Evolutionary conservation across 306 rosid species (phyloP), one percentile per base, ranked within the genome.

Genomic region (Morella rubra): DNA sequence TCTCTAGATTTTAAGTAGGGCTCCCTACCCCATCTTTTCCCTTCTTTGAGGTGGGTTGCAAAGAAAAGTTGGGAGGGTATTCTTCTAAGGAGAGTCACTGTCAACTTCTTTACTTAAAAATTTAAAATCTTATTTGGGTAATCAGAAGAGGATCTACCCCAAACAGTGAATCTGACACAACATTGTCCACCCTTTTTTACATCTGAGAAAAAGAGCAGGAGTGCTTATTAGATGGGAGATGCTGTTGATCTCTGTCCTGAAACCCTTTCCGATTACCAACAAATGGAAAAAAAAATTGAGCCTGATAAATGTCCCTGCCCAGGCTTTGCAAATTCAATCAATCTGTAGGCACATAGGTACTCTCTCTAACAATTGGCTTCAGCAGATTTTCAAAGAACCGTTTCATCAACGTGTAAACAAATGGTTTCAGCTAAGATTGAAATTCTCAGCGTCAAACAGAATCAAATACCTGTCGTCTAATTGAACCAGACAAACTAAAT

Each of bases 401-500:
- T 9, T 60, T 51, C 71, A 45, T 51, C 71, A 45, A 53, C 64
- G 73, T 40, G 45, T 50, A 66, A 50, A 54, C 16, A 27, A 27
- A 27, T 27, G 32, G 42, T 15, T 18, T 20, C n/a, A 44, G 70
- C 55, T 58, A 72, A 20, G 20, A 76, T 79, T 64, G 56, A 71
- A 20, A 37, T 53, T 54, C 54, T 14, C 65, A 49, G 52, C 49
- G 41, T 37, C 76, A 73, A 72, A 67, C 69, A 83, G 50, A 78
- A 76, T 78, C 59, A 46, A 41, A 37, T 84, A 87, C 98, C 96
- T 95, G 93, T 77, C 98, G 85, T 82, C 98, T 88, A 79, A 95
- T 81, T 75, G 97, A 95, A 68, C 98, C 97, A 68, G 98, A 95
- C 93, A 95, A 83, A 81, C 87, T 88, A 78, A 95, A 95, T 42